Base-by-base conservation (phyloP, 371 early-diverging fungal genomes). In the Apophysomyces sp. region DNA sequence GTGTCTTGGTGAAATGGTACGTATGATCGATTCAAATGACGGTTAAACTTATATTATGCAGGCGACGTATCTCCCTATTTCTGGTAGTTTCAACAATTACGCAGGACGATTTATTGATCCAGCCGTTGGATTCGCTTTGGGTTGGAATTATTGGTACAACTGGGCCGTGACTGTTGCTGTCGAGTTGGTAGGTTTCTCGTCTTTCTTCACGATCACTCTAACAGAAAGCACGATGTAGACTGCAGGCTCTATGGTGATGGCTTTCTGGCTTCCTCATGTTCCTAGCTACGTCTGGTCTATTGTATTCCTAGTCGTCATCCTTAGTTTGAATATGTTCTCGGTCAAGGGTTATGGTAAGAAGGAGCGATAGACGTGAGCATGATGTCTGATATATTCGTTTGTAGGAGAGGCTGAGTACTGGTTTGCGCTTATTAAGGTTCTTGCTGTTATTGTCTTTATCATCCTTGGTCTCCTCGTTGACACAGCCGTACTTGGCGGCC, bases 41-140 rank as follows among this genome's bases (percentile, higher is more conserved):
- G 30, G 24, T 18, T 58, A 37, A 58, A 27, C 32, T 30, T 15
- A 37, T 24, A 7, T 30, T 15, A 27, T 57, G 7, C 60, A 73
- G 73, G 74, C 77, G 26, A 91, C 96, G 0, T 87, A 84, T 58
- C 76, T 94, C 21, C 94, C 96, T 12, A 88, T 92, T 21, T 83
- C 93, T 2, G 96, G 94, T 16, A 87, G 92, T 29, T 93, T 96
- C 83, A 92, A 91, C 64, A 86, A 87, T 31, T 92, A 91, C 72
- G 94, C 90, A 4, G 83, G 86, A 30, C 83, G 94, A 24, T 94
- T 93, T 63, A 81, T 93, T 60, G 94, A 94, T 70, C 92, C 91
- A 4, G 88, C 93, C n/a, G 73, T 92, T 4, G 92, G 91, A 1
- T 93, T 93, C 77, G 89, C 93, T 28, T 80, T 93, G 49, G 93